These are phyloP conservation scores for Fragilaria crotonensis DNA, from an alignment of 108 stramenopile species.

Conservation along the genomic window DNA sequence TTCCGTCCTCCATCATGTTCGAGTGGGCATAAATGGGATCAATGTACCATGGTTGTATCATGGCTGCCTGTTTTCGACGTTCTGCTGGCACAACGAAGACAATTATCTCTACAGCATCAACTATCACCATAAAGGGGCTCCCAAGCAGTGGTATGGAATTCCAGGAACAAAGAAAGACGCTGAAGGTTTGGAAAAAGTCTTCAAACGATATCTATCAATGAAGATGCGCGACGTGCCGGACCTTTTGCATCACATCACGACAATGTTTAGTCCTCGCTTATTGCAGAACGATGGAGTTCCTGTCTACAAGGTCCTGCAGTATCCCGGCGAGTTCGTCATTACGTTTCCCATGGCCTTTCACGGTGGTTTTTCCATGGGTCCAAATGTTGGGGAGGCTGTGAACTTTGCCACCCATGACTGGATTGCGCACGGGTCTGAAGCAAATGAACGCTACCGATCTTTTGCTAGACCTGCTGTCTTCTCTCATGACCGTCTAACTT, in stretches of 20 bases:
- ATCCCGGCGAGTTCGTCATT: slow-evolving; percentile 91
- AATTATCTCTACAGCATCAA: slow-evolving; percentile 98
- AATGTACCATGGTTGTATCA: slow-evolving; percentile 97
- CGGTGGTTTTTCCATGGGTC: slow-evolving; percentile 92
- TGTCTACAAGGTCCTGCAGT: slow-evolving; percentile 84
- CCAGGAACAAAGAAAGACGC: slow-evolving; percentile 79
- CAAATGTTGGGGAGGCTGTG: slow-evolving; percentile 95
- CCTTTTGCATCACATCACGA: slow-evolving; percentile 91
- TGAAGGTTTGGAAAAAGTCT: slow-evolving; percentile 76
- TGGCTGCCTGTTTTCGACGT: slow-evolving; percentile 94
- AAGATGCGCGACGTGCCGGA: slow-evolving; percentile 90
- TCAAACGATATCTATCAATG: slow-evolving; percentile 86
- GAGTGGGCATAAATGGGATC: slow-evolving; percentile 91
- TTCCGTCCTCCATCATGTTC: slow-evolving; percentile 83
- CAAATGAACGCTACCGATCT: slow-evolving; percentile 85
- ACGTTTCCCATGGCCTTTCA: slow-evolving; percentile 98
- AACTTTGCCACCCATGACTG: slow-evolving; percentile 92
- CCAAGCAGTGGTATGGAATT: slow-evolving; percentile 98
- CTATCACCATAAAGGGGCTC: slow-evolving; percentile 93
- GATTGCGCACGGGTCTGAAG: slow-evolving; percentile 87
- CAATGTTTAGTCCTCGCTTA: slow-evolving; percentile 87
- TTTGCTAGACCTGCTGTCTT: slow-evolving; percentile 86
- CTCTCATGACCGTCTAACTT: slow-evolving; percentile 86
- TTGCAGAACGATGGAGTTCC: slow-evolving; percentile 75
- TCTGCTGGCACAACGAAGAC: slow-evolving; percentile 99